phyloP scores from a whole-genome alignment of 371 early-diverging fungal genomes.

The Mucor velutinosus region DNA sequence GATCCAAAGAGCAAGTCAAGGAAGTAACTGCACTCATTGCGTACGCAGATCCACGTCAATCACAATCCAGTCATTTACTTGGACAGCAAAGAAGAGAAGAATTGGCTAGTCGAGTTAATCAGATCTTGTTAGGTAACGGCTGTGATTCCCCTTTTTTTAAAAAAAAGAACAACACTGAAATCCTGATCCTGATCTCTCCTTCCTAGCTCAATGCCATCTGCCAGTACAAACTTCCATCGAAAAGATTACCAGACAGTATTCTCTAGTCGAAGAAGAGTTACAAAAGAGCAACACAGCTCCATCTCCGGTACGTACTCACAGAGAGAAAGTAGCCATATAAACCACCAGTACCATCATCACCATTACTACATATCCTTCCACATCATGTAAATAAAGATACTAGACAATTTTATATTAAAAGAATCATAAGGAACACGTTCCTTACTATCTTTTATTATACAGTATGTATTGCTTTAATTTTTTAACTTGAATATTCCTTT shows the following conservation, averaged over 20 bases:
- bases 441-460: neutral
- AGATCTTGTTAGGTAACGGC: conserved; percentile 26
- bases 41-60: conserved; percentile 39
- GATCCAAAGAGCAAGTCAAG: conserved; percentile 26
- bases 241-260: conserved; percentile 13
- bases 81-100: conserved; percentile 33
- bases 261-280: conserved; percentile 9
- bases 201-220: conserved; percentile 12
- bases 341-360: neutral
- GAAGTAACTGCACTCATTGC: conserved; percentile 47
- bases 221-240: conserved; percentile 24
- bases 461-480: neutral
- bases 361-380: neutral
- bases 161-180: neutral
- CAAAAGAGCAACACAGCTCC: neutral
- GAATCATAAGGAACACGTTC: neutral
- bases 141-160: too few species aligned
- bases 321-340: conserved; percentile 24
- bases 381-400: conserved; percentile 6
- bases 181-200: neutral
- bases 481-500: neutral
- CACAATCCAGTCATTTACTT: conserved; percentile 33
- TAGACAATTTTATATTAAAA: neutral
- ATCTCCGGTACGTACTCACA: neutral
- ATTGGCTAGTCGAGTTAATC: conserved; percentile 40